These are phyloP conservation scores for Fagus crenata DNA, from an alignment of 306 rosid species.

Conservation along the genomic window DNA sequence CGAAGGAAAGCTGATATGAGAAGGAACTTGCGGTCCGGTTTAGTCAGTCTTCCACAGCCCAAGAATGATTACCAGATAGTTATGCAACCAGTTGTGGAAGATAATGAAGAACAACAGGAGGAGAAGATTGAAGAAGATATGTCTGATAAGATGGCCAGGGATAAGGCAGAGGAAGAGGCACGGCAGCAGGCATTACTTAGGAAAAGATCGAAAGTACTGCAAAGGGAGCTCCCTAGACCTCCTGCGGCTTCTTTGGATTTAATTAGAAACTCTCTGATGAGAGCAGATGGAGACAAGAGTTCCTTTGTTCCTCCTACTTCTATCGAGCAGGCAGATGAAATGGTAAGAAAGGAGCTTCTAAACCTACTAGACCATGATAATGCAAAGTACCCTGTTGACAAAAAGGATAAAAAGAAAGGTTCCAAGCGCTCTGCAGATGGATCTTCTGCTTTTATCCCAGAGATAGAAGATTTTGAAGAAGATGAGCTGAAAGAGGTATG, in stretches of 20 bases:
- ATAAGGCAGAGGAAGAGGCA: constrained; percentile 87
- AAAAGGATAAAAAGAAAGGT: constrained; percentile 75
- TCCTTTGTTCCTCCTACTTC: constrained; percentile 90
- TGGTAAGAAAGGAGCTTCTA: constrained; percentile 73
- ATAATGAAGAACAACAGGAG: constrained; percentile 72
- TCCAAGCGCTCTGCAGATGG: constrained; percentile 55
- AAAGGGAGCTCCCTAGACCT: constrained; percentile 94
- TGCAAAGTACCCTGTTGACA: constrained; percentile 80
- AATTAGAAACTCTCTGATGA: constrained; percentile 73
- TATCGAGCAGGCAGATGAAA: constrained; percentile 88
- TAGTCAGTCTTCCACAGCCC: constrained; percentile 72
- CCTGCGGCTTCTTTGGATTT: constrained; percentile 78
- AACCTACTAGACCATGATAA: constrained; percentile 80
- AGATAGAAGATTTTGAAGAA: constrained; percentile 75
- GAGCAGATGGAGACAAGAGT: constrained; percentile 91
- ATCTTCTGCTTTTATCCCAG: constrained; percentile 48
- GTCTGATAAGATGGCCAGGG: constrained; percentile 93
- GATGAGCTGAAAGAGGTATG: constrained; percentile 71
- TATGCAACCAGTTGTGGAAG: constrained; percentile 81
- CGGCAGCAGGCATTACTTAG: constrained; percentile 78
- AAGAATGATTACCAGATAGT: constrained; percentile 86
- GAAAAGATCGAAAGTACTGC: constrained; percentile 92
- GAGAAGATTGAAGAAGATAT: constrained; percentile 86
- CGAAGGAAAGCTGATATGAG: constrained; percentile 72
- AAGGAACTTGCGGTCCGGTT: constrained; percentile 71